Base-by-base conservation (phyloP, 257 asterid genomes). In the Thymus quinquecostatus region DNA sequence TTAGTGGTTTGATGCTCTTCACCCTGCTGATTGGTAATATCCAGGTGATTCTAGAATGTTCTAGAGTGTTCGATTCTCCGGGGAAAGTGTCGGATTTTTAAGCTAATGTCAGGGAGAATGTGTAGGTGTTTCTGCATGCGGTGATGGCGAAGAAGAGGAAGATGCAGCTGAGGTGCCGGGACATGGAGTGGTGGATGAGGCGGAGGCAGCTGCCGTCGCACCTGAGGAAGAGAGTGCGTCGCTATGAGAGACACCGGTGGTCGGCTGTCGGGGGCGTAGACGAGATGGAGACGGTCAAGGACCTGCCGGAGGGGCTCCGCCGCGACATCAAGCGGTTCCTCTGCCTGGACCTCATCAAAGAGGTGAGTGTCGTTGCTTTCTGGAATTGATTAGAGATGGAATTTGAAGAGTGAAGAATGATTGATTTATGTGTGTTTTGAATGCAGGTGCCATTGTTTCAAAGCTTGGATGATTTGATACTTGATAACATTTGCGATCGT, bases 181-280 rank as follows among this genome's bases (percentile, higher is more conserved):
- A 95, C 75, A 84, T 95, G 95, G 99, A 95, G 71, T 89, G 99
- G 99, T 95, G 99, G 99, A 95, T 95, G 99, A 88, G 53, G 76
- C 83, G 98, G 61, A 81, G 99, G 60, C 99, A 95, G 11, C 60
- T 95, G 70, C 99, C 99, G 1, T 81, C 95, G 5, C 87, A 72
- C 13, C 82, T 95, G 38, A 79, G 99, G 68, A 86, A 80, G 32
- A 82, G 99, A 70, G 99, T 95, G 60, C 86, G 96, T 6, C 89
- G 88, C 38, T 88, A 84, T 72, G 98, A 95, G 48, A 84, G 92
- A 41, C 98, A 88, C 14, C 78, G 89, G 41, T 92, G 95, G 93
- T 62, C 92, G 32, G 66, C 83, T 40, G 72, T 87, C 83, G 94
- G 96, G 1, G 96, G 98, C 2, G 94, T 88, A 6, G 97, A 95